Conservation (phyloP, 1,284 basidiomycete genomes). For the Abortiporus biennis region DNA sequence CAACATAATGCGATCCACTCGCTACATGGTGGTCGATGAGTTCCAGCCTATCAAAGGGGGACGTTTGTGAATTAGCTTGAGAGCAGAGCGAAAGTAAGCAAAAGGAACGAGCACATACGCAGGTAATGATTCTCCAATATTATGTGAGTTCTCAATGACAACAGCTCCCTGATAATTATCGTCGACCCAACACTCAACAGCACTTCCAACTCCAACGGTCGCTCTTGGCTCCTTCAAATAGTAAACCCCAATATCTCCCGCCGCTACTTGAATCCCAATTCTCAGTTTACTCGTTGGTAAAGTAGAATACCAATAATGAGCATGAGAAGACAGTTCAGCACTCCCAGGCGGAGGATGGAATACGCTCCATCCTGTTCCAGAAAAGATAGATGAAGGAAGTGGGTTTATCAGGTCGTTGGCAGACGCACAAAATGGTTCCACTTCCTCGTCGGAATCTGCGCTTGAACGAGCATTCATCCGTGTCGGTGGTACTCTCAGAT, state of each 20-base stretch:
- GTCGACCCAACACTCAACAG: conserved; percentile 82
- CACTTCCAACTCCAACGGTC: conserved; percentile 49
- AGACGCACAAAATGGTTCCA: conserved; percentile 84
- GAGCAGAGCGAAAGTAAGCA: neutral
- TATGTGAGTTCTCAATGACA: conserved; percentile 56
- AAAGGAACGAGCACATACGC: conserved; percentile 38
- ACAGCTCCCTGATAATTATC: conserved; percentile 65
- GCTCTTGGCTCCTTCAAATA: conserved; percentile 58
- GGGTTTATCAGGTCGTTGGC: conserved; percentile 96
- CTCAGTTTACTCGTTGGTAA: conserved; percentile 72
- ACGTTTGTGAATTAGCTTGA: neutral
- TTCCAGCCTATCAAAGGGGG: conserved; percentile 44
- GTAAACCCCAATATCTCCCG: conserved; percentile 78
- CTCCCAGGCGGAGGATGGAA: conserved; percentile 56
- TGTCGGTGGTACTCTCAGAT: conserved; percentile 59
- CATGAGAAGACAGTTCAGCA: conserved; percentile 42
- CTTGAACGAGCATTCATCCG: conserved; percentile 71
- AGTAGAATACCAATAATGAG: conserved; percentile 87
- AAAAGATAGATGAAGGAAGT: conserved; percentile 82
- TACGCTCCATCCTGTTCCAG: conserved; percentile 83
- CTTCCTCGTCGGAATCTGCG: conserved; percentile 66
- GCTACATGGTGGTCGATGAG: conserved; percentile 77
- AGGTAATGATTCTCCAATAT: conserved; percentile 41
- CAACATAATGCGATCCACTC: conserved; percentile 79
- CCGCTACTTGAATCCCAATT: conserved; percentile 67